Percentiles rank a stretch among this genome's conserved stretches.
Evolutionary conservation across 2,329 filamentous ascomycete species (phyloP).

Genomic region (Podosphaera xanthii): DNA sequence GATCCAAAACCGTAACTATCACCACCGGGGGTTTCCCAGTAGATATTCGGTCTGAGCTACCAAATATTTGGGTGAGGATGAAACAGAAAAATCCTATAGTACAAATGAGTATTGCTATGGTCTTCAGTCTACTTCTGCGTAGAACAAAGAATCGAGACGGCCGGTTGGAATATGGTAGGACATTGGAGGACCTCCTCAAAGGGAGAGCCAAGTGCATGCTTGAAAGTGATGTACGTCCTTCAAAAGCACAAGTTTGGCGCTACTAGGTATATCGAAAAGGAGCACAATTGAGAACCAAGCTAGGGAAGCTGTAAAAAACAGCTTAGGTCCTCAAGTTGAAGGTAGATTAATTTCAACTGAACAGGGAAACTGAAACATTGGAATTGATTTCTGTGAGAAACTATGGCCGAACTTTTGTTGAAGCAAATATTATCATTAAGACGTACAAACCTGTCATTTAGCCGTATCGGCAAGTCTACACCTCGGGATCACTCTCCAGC

Average conservation of each 20-base stretch:
- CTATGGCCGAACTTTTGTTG: too few relatives aligned
- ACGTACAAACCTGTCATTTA: too few relatives aligned
- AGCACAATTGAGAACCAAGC: too few relatives aligned
- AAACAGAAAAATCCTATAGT: slow-evolving; percentile 26
- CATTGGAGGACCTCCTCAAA: slow-evolving; percentile 59
- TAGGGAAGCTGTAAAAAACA: too few relatives aligned
- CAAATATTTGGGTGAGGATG: slow-evolving; percentile 24
- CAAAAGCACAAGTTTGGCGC: not conserved
- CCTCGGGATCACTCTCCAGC: too few relatives aligned
- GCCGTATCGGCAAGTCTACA: too few relatives aligned
- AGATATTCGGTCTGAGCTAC: slow-evolving; percentile 17
- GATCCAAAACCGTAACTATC: slow-evolving; percentile 64
- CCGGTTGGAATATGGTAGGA: slow-evolving; percentile 44
- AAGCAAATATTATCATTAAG: too few relatives aligned
- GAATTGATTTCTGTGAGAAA: too few relatives aligned
- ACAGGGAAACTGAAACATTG: too few relatives aligned
- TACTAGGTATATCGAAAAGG: not conserved
- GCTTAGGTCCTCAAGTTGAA: too few relatives aligned
- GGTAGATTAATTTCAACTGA: too few relatives aligned
- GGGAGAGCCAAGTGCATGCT: slow-evolving; percentile 83
- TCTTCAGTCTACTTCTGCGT: slow-evolving; percentile 39
- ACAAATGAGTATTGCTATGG: slow-evolving; percentile 25
- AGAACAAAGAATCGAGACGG: slow-evolving; percentile 29
- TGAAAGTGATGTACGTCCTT: not conserved
- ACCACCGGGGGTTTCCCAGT: slow-evolving; percentile 42